phyloP scores from a whole-genome alignment of 805 yeast genomes.

The Saccharomycopsis babjevae region DNA sequence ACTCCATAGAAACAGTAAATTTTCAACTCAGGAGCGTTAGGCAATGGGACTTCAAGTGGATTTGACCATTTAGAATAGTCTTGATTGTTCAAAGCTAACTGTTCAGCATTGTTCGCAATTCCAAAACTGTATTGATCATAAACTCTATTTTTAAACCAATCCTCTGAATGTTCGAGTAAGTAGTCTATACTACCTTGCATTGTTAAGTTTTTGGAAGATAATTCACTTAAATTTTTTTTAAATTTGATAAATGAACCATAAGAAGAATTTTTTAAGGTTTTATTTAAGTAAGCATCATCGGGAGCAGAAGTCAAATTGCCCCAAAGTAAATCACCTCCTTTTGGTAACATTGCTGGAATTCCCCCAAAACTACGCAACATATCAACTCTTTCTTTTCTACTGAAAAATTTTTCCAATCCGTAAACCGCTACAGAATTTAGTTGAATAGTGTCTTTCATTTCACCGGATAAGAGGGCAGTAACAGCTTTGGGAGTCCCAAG shows the following conservation, averaged over 20 bases:
- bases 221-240: slow-evolving; percentile 33
- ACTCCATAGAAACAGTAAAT: slow-evolving; percentile 88
- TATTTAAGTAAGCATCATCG: slow-evolving; percentile 39
- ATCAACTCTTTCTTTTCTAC: slow-evolving; percentile 79
- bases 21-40: slow-evolving; percentile 88
- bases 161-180: slow-evolving; percentile 55
- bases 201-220: slow-evolving; percentile 46
- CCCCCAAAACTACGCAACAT: slow-evolving; percentile 89
- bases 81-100: slow-evolving; percentile 56
- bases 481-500: slow-evolving; percentile 93
- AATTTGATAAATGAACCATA: slow-evolving; percentile 72
- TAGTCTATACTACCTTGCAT: slow-evolving; percentile 58
- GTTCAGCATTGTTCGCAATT: slow-evolving; percentile 45
- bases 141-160: slow-evolving; percentile 63
- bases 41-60: slow-evolving; percentile 85
- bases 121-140: slow-evolving; percentile 72
- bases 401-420: slow-evolving; percentile 89
- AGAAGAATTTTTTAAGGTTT: slow-evolving; percentile 22
- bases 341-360: slow-evolving; percentile 89
- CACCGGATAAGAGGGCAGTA: slow-evolving; percentile 90
- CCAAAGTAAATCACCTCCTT: slow-evolving; percentile 90
- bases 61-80: slow-evolving; percentile 82
- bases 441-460: slow-evolving; percentile 96
- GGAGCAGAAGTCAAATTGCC: slow-evolving; percentile 63
- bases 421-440: slow-evolving; percentile 85